Evolutionary conservation across 805 yeast species (phyloP), one percentile per base, ranked within the genome.

Genomic region (Hanseniaspora mollemarum): DNA sequence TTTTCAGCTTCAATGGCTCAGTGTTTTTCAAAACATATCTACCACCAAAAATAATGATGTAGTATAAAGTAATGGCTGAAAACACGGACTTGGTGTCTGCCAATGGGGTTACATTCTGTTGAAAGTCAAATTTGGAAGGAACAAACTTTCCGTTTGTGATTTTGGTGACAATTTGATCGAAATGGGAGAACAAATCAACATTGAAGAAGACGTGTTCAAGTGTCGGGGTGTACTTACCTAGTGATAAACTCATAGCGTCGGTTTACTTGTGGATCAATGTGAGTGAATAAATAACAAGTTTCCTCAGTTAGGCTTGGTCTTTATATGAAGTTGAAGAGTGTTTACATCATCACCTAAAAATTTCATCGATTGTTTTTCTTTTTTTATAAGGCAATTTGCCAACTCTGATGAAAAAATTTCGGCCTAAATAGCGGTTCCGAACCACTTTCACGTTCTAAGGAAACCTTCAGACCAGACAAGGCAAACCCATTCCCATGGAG

Each of bases 1-100:
- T 66, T 64, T 81, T 82, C 66, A 88, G 73, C 67, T 83, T 82
- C 65, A 83, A 74, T 15, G 95, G 84, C 37, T 80, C 74, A 43
- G 73, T 66, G 43, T 72, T 69, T 54, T 70, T 69, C 67, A 83
- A 71, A 41, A 84, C 58, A 49, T 67, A 71, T 61, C 87, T 81
- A 52, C 96, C 96, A 55, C 96, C 94, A 63, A 87, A 87, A 55
- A 88, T 83, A 43, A 84, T 74, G 40, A 78, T 63, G 63, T 90
- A 88, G 71, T 88, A 88, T n/a, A 74, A 61, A 26, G 73, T 69
- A 56, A 87, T 82, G 49, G 76, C 78, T 9, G 66, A 63, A 32
- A 73, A 61, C 12, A 81, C 88, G 53, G 76, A 79, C 53, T 68
- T 70, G 44, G 79, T 75, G 57, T 78, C 78, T 50, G 83, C 83